Conservation (phyloP, 2,329 filamentous ascomycete genomes). For the Hirsutella minnesotensis region DNA sequence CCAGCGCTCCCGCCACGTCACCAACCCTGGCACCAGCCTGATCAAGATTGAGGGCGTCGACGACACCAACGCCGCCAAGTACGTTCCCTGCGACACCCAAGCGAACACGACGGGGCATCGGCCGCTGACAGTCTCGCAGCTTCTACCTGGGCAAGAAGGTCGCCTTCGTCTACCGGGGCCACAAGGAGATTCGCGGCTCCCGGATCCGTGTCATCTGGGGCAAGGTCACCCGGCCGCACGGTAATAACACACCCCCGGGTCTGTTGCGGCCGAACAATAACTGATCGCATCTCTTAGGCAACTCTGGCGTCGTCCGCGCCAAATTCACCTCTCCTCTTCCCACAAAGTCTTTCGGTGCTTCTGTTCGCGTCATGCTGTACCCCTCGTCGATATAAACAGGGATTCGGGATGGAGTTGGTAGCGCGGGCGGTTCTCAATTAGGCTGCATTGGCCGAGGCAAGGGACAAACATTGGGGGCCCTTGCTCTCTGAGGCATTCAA, state of each 20-base stretch:
- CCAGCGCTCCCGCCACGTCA: slow-evolving; percentile 87
- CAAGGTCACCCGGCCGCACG: slow-evolving; percentile 93
- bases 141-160: slow-evolving; percentile 99
- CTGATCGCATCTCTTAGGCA: slow-evolving; percentile 44
- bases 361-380: slow-evolving; percentile 95
- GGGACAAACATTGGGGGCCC: slow-evolving; percentile 38
- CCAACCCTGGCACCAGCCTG: slow-evolving; percentile 81
- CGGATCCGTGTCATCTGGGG: slow-evolving; percentile 99
- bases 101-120: no score
- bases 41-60: slow-evolving; percentile 99
- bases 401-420: slow-evolving; percentile 47
- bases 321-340: slow-evolving; percentile 96
- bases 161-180: slow-evolving; percentile 95
- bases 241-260: slow-evolving; percentile 36
- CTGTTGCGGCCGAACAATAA: neutral
- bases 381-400: slow-evolving; percentile 85
- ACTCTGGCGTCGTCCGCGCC: slow-evolving; percentile 95
- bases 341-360: slow-evolving; percentile 91
- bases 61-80: slow-evolving; percentile 77
- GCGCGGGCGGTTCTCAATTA: slow-evolving; percentile 49
- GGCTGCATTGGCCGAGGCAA: slow-evolving; percentile 47
- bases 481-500: slow-evolving; percentile 44
- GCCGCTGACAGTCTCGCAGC: slow-evolving; percentile 26
- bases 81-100: slow-evolving; percentile 25
- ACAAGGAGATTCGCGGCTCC: slow-evolving; percentile 89